Percentiles rank a stretch among this genome's conserved stretches.
Evolutionary conservation across 768 basidiomycete genomes (phyloP).

Genomic region (Mycena galopus): DNA sequence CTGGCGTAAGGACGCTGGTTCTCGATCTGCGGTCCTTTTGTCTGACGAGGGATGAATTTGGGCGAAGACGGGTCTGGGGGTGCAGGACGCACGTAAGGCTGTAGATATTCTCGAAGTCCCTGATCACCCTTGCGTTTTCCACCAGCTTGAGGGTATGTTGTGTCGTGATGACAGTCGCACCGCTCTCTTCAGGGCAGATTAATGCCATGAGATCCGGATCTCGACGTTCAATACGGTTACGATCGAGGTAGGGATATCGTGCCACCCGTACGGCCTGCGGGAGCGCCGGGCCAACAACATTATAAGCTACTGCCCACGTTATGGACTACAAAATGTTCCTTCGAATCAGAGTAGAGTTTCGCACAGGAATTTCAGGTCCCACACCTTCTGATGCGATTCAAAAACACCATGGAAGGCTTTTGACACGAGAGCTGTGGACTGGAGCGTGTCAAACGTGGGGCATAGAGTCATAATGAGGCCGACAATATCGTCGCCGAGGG

Average conservation of each 20-base stretch:
- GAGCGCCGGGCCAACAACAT: constrained; percentile 42
- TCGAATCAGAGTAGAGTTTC: background rate
- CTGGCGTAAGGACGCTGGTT: constrained; percentile 35
- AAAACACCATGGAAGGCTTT: constrained; percentile 41
- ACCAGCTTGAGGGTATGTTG: constrained; percentile 14
- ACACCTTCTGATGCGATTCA: constrained; percentile 34
- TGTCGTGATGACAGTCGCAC: background rate
- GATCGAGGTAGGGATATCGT: constrained; percentile 17
- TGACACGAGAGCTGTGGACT: constrained; percentile 35
- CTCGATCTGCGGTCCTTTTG: constrained; percentile 8
- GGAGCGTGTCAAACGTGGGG: constrained; percentile 36
- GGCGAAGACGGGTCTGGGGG: too few relatives aligned
- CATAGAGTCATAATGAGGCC: constrained; percentile 40
- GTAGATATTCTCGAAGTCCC: constrained; percentile 39
- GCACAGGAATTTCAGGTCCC: background rate
- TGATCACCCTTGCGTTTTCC: constrained; percentile 23
- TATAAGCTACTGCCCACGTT: constrained; percentile 41
- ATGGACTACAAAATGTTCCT: background rate
- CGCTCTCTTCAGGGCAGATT: constrained; percentile 9
- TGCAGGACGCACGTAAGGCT: constrained; percentile 38
- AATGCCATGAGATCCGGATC: constrained; percentile 7
- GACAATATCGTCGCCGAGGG: constrained; percentile 40
- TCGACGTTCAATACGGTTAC: background rate
- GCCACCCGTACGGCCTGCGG: constrained; percentile 41
- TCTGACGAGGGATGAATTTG: background rate